Base-by-base conservation (phyloP, 2,329 filamentous ascomycete species). In the Phoma herbarum region DNA sequence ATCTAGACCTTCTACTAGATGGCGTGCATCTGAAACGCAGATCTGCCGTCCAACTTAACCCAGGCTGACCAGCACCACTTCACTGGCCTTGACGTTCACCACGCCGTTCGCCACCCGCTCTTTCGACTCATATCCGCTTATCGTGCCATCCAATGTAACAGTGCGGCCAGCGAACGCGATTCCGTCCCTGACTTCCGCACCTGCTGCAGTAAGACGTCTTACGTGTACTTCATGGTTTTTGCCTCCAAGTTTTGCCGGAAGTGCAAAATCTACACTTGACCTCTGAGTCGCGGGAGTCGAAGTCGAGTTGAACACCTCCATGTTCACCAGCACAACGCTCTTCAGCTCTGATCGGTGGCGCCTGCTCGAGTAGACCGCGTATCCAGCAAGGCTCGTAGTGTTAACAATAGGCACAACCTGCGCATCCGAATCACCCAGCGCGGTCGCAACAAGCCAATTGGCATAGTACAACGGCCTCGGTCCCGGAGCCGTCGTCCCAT, bases 401-500 rank as follows among this genome's bases (percentile, higher is more conserved):
- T 64, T 64, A 0, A 55, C 52, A 26, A 66, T 46, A 1, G 52
- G 44, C 26, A 65, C 56, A 31, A 65, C 61, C 46, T 58, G 52
- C 16, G 42, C 33, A 39, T 59, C 47, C 2, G 29, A 65, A 48
- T 82, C 72, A 1, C 83, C 82, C 2, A 89, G 72, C 65, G 86
- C 84, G 2, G 82, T 80, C 0, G 87, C 85, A 2, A 85, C 83
- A 39, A 83, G 82, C 23, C 87, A 77, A 69, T 85, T 86, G 14
- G 85, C 86, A 64, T 90, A 89, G 72, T 88, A 90, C 18, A 64
- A 22, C 3, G 61, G 61, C 16, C 64, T 50, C 8, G 61, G 61
- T 4, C 63, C 64, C 0, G 87, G 86, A 0, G 86, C 77, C 65
- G 87, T 88, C 22, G 86, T 89, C 11, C 85, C 86, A 3, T 81